Evolutionary conservation across 306 rosid species (phyloP).

Genomic region (Dryas drummondii): DNA sequence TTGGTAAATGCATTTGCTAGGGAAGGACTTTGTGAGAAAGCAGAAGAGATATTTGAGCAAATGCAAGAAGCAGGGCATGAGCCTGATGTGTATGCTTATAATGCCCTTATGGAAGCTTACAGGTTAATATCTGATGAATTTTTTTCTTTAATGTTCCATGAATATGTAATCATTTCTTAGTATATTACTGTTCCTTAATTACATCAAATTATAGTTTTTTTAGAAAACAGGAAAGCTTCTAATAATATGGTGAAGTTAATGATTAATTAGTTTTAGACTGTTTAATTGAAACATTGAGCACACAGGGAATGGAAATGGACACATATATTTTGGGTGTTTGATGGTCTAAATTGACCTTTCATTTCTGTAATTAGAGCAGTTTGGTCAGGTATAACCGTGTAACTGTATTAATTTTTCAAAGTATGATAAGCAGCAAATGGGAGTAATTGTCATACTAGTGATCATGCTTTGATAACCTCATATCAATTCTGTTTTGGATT

Average conservation of each 20-base stretch:
- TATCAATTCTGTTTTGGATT: no score
- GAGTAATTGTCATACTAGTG: no score
- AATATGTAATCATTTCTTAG: neutral
- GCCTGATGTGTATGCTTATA: conserved; percentile 83
- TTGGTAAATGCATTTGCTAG: conserved; percentile 91
- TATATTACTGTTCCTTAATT: neutral
- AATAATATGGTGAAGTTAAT: no score
- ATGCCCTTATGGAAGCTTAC: conserved; percentile 97
- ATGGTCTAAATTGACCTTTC: no score
- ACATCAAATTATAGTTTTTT: neutral
- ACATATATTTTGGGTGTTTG: no score
- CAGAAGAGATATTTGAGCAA: conserved; percentile 91
- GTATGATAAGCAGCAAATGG: no score
- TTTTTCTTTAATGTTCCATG: neutral
- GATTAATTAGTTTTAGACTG: no score
- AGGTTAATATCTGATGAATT: conserved; percentile 48
- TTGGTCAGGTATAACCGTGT: neutral
- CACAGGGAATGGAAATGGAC: no score
- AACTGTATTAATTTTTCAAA: neutral
- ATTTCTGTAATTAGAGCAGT: neutral
- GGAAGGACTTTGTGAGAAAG: conserved; percentile 94
- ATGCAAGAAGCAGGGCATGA: conserved; percentile 85
- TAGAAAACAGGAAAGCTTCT: neutral
- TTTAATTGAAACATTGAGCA: no score
- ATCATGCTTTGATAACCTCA: no score